A percentile compares a stretch with the other conserved stretches of the same genome.
These are phyloP conservation scores for Pythium insidiosum DNA, from an alignment of 352 stramenopile genomes.

Conservation along the genomic window DNA sequence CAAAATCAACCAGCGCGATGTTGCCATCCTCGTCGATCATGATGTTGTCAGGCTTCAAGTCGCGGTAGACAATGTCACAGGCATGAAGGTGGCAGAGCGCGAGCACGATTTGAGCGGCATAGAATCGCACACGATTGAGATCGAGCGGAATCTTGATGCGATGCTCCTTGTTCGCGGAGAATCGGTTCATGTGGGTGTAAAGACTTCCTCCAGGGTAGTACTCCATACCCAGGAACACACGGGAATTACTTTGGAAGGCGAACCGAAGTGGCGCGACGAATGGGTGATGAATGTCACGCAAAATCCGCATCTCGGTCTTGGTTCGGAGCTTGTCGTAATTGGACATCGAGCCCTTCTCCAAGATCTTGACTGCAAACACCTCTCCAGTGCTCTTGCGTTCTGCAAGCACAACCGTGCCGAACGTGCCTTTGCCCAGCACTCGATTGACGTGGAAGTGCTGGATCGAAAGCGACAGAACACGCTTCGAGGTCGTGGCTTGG, in stretches of 20 bases:
- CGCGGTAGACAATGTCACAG: constrained; percentile 93
- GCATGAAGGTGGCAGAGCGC: constrained; percentile 89
- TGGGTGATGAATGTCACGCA: constrained; percentile 87
- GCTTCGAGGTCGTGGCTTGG: constrained; percentile 70
- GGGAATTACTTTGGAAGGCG: constrained; percentile 76
- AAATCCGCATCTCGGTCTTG: constrained; percentile 88
- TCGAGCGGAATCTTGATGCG: constrained; percentile 82
- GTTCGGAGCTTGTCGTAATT: constrained; percentile 91
- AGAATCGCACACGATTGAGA: constrained; percentile 79
- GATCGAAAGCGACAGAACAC: constrained; percentile 80
- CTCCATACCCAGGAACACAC: constrained; percentile 80
- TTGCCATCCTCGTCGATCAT: constrained; percentile 92
- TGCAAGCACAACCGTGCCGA: constrained; percentile 88
- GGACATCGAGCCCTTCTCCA: constrained; percentile 88
- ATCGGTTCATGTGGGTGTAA: constrained; percentile 91
- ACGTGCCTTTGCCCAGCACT: constrained; percentile 92
- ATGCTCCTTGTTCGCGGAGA: constrained; percentile 86
- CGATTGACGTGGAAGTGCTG: constrained; percentile 94
- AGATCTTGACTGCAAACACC: constrained; percentile 90
- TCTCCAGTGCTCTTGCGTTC: constrained; percentile 81
- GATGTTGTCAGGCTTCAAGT: constrained; percentile 95
- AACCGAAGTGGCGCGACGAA: constrained; percentile 90
- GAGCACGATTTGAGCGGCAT: constrained; percentile 89
- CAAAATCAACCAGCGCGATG: constrained; percentile 93
- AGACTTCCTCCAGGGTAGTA: constrained; percentile 80